phyloP scores from a whole-genome alignment of 2,329 filamentous ascomycete genomes.

The Neonectria faginata region DNA sequence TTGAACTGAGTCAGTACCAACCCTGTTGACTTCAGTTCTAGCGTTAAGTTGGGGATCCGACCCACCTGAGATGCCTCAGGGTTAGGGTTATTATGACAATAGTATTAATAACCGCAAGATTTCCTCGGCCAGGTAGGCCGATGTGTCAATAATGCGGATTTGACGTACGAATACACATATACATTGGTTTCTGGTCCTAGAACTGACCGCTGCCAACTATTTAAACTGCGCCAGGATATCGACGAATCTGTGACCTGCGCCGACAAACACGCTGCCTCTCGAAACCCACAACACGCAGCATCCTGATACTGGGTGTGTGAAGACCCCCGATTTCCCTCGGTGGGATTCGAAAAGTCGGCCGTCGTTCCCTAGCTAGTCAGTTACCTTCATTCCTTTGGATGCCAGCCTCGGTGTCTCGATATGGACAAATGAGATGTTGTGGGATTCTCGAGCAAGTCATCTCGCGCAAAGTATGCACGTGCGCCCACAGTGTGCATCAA shows the following conservation, averaged over 20 bases:
- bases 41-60: no score
- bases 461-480: not conserved
- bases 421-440: not conserved
- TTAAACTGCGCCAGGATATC: no score
- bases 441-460: constrained; percentile 1
- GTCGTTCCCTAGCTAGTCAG: not conserved
- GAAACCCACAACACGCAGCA: not conserved
- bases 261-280: no score
- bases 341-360: not conserved
- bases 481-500: not conserved
- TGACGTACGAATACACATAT: no score
- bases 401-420: constrained; percentile 5
- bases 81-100: not conserved
- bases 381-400: not conserved
- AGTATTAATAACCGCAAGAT: not conserved
- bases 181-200: no score
- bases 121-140: no score
- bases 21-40: no score
- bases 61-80: not conserved
- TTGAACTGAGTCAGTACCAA: not conserved
- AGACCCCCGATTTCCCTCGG: not conserved
- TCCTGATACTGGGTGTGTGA: not conserved
- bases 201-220: no score
- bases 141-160: no score
- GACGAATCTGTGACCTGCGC: not conserved